phyloP scores from a whole-genome alignment of 2,329 filamentous ascomycete species.

The Sporothrix euskadiensis region DNA sequence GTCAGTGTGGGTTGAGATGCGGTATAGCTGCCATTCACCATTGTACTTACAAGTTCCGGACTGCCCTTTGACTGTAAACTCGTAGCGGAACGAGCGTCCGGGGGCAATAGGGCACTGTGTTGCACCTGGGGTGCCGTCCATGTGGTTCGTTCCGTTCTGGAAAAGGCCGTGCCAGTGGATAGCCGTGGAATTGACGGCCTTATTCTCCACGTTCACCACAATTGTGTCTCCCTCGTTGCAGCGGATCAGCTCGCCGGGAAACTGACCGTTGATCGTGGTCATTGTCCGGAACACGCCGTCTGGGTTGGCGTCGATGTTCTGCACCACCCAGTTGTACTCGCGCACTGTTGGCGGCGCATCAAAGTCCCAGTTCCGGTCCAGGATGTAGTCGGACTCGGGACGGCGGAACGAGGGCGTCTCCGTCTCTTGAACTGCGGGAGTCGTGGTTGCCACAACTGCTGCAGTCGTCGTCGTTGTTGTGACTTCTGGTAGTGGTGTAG shows the following conservation, averaged over 20 bases:
- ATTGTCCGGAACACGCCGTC: conserved; percentile 66
- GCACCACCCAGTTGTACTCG: conserved; percentile 62
- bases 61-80: conserved; percentile 36
- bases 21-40: neutral
- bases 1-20: neutral
- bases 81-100: conserved; percentile 58
- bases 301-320: conserved; percentile 64
- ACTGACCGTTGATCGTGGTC: conserved; percentile 71
- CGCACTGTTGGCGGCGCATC: conserved; percentile 51
- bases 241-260: conserved; percentile 71
- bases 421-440: neutral
- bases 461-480: neutral
- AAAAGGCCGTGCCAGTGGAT: conserved; percentile 73
- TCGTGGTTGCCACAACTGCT: neutral
- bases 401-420: conserved; percentile 42
- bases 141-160: conserved; percentile 71
- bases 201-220: conserved; percentile 65
- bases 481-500: neutral
- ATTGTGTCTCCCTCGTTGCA: conserved; percentile 73
- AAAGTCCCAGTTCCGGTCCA: conserved; percentile 59
- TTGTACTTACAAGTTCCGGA: conserved; percentile 43
- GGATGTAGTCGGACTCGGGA: conserved; percentile 53
- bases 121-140: conserved; percentile 65
- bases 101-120: conserved; percentile 63
- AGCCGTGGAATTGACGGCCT: conserved; percentile 61